A percentile compares a stretch with the other conserved stretches of the same genome.
phyloP scores from a whole-genome alignment of 495 filamentous ascomycete genomes.

The Sordaria brevicollis region DNA sequence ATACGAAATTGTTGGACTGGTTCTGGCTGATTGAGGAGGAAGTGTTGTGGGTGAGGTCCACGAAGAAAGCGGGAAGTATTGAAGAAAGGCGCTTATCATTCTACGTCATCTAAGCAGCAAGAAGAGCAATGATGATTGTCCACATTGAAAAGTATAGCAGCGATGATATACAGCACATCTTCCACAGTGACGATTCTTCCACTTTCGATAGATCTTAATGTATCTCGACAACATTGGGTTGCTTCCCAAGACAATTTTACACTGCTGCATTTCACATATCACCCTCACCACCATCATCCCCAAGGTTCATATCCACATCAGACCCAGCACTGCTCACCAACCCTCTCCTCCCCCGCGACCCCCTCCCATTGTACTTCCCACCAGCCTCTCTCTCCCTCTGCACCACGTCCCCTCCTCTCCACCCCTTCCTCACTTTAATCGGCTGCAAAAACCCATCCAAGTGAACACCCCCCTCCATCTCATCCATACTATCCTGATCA shows the following conservation, averaged over 20 bases:
- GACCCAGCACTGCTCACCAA: neutral
- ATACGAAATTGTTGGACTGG: too few relatives aligned
- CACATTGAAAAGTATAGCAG: too few relatives aligned
- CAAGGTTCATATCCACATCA: neutral
- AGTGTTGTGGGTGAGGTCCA: neutral
- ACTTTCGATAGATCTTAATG: neutral
- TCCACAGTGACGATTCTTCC: too few relatives aligned
- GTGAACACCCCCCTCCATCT: constrained; percentile 44
- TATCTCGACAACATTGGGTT: neutral
- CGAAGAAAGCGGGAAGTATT: too few relatives aligned
- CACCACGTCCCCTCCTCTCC: constrained; percentile 14
- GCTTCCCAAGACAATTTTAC: neutral
- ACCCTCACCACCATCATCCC: neutral
- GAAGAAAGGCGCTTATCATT: neutral
- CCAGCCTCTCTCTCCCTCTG: neutral
- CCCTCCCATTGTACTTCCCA: neutral
- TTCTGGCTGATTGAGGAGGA: neutral
- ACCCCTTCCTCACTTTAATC: constrained; percentile 26
- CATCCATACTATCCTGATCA: constrained; percentile 32
- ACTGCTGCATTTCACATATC: neutral
- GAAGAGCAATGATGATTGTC: too few relatives aligned
- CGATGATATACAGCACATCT: too few relatives aligned
- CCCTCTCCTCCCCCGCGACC: neutral
- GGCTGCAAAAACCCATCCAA: constrained; percentile 40
- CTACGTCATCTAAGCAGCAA: neutral